phyloP scores from a whole-genome alignment of 2,329 filamentous ascomycete species.

The Apiospora hydei region DNA sequence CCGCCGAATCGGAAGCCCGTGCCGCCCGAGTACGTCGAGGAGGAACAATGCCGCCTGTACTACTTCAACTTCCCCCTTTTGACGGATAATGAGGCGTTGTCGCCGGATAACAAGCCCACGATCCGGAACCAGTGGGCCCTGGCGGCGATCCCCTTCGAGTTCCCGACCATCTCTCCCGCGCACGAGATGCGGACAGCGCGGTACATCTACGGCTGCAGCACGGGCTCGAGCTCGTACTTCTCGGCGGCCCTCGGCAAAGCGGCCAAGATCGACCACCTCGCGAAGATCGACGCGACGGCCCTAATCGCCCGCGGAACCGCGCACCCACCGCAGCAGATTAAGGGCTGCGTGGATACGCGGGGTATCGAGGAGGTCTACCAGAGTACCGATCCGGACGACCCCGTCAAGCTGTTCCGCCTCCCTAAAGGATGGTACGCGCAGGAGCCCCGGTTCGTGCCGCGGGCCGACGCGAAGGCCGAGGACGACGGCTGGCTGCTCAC shows the following conservation, averaged over 20 bases:
- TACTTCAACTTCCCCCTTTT: constrained; percentile 68
- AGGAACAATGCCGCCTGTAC: constrained; percentile 73
- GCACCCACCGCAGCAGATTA: constrained; percentile 55
- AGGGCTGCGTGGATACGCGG: constrained; percentile 68
- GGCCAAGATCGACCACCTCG: constrained; percentile 70
- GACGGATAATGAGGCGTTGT: constrained; percentile 25
- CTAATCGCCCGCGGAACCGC: constrained; percentile 61
- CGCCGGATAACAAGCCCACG: constrained; percentile 30
- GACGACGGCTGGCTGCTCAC: constrained; percentile 73
- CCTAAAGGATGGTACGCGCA: constrained; percentile 69
- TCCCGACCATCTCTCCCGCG: constrained; percentile 64
- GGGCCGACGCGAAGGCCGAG: constrained; percentile 51
- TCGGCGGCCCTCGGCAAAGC: constrained; percentile 67
- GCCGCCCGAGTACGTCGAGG: constrained; percentile 53
- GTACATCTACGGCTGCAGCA: constrained; percentile 74
- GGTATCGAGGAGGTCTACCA: constrained; percentile 59
- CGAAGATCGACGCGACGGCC: constrained; percentile 63
- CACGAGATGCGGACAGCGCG: constrained; percentile 63
- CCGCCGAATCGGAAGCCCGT: constrained; percentile 54
- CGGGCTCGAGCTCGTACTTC: constrained; percentile 59
- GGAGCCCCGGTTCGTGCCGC: constrained; percentile 70
- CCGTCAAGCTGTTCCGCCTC: constrained; percentile 68
- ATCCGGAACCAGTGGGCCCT: constrained; percentile 71
- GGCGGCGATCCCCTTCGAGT: constrained; percentile 71
- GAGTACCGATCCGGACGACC: constrained; percentile 54